Conservation (phyloP, 257 asterid genomes). For the Fraxinus quadrangulata region DNA sequence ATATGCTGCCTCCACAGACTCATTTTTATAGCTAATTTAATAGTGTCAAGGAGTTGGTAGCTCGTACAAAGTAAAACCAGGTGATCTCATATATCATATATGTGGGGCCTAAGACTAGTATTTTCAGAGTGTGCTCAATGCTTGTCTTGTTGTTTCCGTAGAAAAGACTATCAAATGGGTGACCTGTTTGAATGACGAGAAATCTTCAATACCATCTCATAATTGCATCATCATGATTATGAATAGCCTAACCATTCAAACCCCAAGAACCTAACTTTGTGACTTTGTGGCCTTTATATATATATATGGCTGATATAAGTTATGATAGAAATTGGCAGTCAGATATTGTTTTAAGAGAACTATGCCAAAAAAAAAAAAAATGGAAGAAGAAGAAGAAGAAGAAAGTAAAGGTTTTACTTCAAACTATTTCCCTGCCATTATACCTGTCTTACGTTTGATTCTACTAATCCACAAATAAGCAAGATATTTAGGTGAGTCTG, state of each 20-base stretch:
- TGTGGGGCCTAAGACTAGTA: not conserved
- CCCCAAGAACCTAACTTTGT: not conserved
- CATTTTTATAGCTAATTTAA: not conserved
- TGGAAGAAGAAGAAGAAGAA: not conserved
- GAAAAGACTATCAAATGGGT: slow-evolving; percentile 14
- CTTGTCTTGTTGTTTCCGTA: not conserved
- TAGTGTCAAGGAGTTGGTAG: not conserved
- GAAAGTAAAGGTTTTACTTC: not conserved
- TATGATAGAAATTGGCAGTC: not conserved
- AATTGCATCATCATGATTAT: not conserved
- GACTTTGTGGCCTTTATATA: not conserved
- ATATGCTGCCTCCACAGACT: not conserved
- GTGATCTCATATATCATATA: not conserved
- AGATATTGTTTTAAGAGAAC: not conserved
- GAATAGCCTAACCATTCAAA: not conserved
- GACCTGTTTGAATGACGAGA: not conserved
- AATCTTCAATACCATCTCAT: not conserved
- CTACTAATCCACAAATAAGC: not conserved
- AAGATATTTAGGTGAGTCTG: not conserved
- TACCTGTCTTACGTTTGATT: not conserved
- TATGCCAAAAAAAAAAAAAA: not conserved
- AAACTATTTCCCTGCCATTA: not conserved
- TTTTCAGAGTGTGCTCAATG: not conserved
- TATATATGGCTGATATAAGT: not conserved
- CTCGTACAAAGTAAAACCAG: not conserved